These are phyloP conservation scores for Tolypocladium ophioglossoides DNA, from an alignment of 2,329 filamentous ascomycete species.

Conservation along the genomic window DNA sequence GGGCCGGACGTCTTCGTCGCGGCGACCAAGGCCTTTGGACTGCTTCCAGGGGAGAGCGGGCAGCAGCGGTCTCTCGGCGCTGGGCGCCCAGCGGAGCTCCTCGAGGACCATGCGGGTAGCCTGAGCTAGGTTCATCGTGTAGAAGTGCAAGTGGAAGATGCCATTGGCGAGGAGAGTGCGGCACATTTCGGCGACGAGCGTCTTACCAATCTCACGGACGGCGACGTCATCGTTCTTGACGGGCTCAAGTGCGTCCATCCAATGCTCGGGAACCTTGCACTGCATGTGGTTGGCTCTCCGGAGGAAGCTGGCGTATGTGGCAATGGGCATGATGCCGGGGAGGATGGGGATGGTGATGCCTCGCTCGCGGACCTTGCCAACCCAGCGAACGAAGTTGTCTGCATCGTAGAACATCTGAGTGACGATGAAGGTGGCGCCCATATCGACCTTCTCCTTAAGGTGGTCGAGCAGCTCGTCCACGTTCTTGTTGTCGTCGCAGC, in stretches of 20 bases:
- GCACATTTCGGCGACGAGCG: constrained; percentile 82
- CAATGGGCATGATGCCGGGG: constrained; percentile 80
- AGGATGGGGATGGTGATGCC: constrained; percentile 80
- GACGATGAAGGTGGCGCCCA: constrained; percentile 85
- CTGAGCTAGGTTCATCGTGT: constrained; percentile 97
- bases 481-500: constrained; percentile 85
- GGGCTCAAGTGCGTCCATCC: constrained; percentile 74
- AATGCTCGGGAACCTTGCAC: constrained; percentile 69
- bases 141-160: constrained; percentile 88
- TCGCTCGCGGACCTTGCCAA: constrained; percentile 70
- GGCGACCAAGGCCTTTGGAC: constrained; percentile 77
- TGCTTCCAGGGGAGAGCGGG: constrained; percentile 95
- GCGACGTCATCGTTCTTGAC: constrained; percentile 95
- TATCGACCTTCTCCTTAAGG: constrained; percentile 94
- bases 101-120: constrained; percentile 91
- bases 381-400: constrained; percentile 90
- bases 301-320: constrained; percentile 87
- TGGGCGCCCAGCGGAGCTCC: constrained; percentile 74
- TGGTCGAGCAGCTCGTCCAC: constrained; percentile 80
- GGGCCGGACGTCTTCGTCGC: constrained; percentile 90
- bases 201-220: constrained; percentile 81
- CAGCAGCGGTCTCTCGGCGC: constrained; percentile 65
- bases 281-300: constrained; percentile 87
- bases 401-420: constrained; percentile 99
- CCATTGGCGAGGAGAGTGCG: constrained; percentile 72